Base-by-base conservation (phyloP, 1,284 basidiomycete genomes). In the Fistulina hepatica region DNA sequence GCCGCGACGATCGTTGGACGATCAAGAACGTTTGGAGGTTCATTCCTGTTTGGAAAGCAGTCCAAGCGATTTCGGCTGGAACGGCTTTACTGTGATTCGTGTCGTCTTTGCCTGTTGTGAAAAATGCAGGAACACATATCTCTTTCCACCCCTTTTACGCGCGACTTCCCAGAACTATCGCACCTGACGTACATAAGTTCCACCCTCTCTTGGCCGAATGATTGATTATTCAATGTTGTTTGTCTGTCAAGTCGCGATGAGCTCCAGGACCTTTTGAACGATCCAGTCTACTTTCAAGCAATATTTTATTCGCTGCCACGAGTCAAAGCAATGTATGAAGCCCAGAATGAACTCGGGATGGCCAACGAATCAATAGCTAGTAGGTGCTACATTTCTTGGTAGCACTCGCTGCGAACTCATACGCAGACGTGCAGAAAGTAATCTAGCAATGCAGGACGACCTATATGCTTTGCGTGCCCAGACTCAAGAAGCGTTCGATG, bases 321-420 rank as follows among this genome's bases (percentile, higher is more conserved):
- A 31, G 85, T 92, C 27, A 77, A 80, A 51, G 67, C 71, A 10
- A 61, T 90, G 42, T 80, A 89, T 42, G 69, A 75, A 45, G 73
- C 77, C 2, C 82, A 91, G 47, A 65, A 79, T 15, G 80, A 84
- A 43, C 67, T 93, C 0, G 80, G 85, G 5, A 64, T 71, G 51
- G 83, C 85, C 22, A 94, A 94, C 50, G 81, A 90, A 48, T 69
- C 76, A 8, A 76, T 93, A 27, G 88, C 89, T 4, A 69, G 89
- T 91, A 52, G 46, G 84, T 53, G 13, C n/a, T n/a, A n/a, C n/a
- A n/a, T n/a, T n/a, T n/a, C n/a, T n/a, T n/a, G 32, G n/a, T 20
- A 6, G 30, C 25, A 22, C 2, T 26, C 31, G 34, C 9, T 11
- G n/a, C 22, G 16, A 20, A 20, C 36, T 43, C 21, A 38, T 33